Conservation (phyloP, 257 asterid species). For the Paulownia fortunei region DNA sequence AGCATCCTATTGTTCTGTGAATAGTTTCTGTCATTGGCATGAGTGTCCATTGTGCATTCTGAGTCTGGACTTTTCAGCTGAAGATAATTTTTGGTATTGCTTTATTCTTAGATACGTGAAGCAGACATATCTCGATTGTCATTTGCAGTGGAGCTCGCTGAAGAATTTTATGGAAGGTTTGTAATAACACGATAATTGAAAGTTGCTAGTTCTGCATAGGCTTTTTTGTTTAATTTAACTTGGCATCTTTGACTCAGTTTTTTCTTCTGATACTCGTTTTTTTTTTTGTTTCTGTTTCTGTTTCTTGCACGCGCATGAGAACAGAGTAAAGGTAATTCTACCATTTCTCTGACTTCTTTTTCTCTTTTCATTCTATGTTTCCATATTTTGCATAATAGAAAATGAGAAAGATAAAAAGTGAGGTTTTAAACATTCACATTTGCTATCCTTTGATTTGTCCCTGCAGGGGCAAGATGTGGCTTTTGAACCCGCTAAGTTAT, state of each 20-base stretch:
- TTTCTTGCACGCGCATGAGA: conserved; percentile 35
- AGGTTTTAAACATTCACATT: conserved; percentile 18
- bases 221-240: conserved; percentile 14
- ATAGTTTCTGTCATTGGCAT: conserved; percentile 6
- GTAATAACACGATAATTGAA: conserved; percentile 31
- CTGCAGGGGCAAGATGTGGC: conserved; percentile 96
- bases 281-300: conserved; percentile 33
- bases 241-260: conserved; percentile 16
- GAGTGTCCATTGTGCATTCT: not conserved
- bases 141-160: conserved; percentile 98
- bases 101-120: conserved; percentile 83
- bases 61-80: not conserved
- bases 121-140: conserved; percentile 97
- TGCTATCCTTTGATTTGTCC: conserved; percentile 29
- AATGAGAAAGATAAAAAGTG: not conserved
- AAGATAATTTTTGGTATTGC: conserved; percentile 24
- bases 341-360: not conserved
- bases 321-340: conserved; percentile 88
- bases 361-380: not conserved
- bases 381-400: not conserved
- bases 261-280: conserved; percentile 41
- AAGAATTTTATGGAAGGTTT: conserved; percentile 97
- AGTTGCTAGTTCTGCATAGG: not conserved
- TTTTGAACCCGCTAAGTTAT: conserved; percentile 93
- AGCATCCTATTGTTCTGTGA: not conserved